Evolutionary conservation across 2,329 filamentous ascomycete species (phyloP), one percentile per base, ranked within the genome.

Genomic region (Penicillium aurantiogriseum): DNA sequence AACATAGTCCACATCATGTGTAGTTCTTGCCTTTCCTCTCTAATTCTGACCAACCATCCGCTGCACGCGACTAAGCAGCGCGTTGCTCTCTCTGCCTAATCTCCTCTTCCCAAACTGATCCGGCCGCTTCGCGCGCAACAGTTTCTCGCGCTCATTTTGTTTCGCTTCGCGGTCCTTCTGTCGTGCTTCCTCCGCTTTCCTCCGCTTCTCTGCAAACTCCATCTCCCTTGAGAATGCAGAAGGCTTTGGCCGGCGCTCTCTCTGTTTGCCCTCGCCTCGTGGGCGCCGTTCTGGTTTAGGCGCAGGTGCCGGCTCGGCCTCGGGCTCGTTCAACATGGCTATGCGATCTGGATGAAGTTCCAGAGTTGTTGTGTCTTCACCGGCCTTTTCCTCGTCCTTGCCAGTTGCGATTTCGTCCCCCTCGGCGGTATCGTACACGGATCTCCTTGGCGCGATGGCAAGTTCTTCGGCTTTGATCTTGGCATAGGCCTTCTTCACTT

Each of bases 401-500:
- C 58, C 50, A 46, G 59, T 57, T 46, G 63, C 54, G 25, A 63
- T 60, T 50, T 69, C 61, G 51, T 75, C 69, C 48, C 73, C 65
- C 56, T 65, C 63, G 45, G 55, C 59, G 42, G 54, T 65, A 51
- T 60, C 58, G 65, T 77, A 69, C 63, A 74, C 60, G 58, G 77
- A 67, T 67, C 69, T 72, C 44, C 62, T 58, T 10, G 67, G 60
- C 29, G 65, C 66, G 38, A 71, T 66, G 39, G 72, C 73, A 39
- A 79, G 73, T 71, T 85, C 81, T 46, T 79, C 77, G 40, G 86
- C 86, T 75, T 92, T 93, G 63, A 96, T 80, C 76, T 96, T 97
- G 62, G 89, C 89, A 72, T 96, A 97, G 42, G 89, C 85, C 76
- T 96, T 96, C 77, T 93, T 94, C 61, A 96, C 82, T 76, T 97